Evolutionary conservation across 2,329 filamentous ascomycete species (phyloP), one percentile per base, ranked within the genome.

Genomic region (Aspergillus pseudonomiae): DNA sequence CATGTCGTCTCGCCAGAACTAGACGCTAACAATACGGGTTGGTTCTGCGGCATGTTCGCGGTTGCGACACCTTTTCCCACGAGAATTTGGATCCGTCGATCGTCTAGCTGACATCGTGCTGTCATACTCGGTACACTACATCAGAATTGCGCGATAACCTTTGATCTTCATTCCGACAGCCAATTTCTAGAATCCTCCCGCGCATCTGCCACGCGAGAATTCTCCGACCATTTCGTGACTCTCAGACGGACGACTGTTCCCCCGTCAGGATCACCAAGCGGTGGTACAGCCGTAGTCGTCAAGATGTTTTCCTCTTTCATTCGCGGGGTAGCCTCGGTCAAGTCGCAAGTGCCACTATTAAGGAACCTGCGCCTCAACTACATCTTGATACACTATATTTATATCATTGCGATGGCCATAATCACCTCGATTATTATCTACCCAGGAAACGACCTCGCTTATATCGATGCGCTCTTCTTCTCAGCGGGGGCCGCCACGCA

Each of bases 401-500:
- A 93, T 81, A 90, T 99, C 67, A 85, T 97, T 62, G 82, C 86
- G 64, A 87, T 91, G 77, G 84, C 86, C 5, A 82, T 99, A 1
- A 58, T 94, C 54, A 89, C 88, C 19, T 97, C 94, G 0, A 81
- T 97, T 67, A 83, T 96, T 57, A 77, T 99, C 21, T 97, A 88
- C 70, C 86, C 85, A 21, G 82, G 81, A 4, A 86, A 87, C 30
- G 80, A 87, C 19, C 76, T 97, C 63, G 66, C 78, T 2, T 99
- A 96, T 73, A 91, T 95, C 70, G 94, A 99, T 82, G 89, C 93
- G 2, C 85, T 99, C 19, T 92, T 96, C 83, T 92, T 97, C 71
- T 87, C 91, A n/a, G 89, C 88, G 60, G 94, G 95, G 57, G 84
- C 91, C 62, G 90, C 93, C 66, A 98, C 94, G 0, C 95, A 99